Conservation (phyloP, 495 filamentous ascomycete genomes). For the Cercophora sp. region DNA sequence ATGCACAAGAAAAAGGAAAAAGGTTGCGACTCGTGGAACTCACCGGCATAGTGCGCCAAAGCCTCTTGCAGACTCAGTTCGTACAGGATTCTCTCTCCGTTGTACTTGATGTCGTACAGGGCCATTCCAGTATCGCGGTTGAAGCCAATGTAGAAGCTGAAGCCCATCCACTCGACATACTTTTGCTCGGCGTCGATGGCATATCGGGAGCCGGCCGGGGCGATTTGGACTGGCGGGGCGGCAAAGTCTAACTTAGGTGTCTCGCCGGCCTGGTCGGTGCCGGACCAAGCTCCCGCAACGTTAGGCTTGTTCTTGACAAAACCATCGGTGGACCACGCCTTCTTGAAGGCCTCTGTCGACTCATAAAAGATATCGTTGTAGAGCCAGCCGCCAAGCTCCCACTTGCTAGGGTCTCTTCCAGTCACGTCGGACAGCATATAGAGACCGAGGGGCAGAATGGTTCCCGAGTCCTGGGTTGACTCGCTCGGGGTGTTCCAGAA, state of each 20-base stretch:
- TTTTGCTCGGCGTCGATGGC: constrained; percentile 40
- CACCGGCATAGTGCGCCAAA: constrained; percentile 50
- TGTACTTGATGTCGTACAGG: constrained; percentile 49
- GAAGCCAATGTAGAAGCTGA: constrained; percentile 48
- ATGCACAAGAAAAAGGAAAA: too few relatives aligned
- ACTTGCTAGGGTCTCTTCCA: constrained; percentile 41
- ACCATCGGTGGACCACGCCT: constrained; percentile 35
- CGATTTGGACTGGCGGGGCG: constrained; percentile 35
- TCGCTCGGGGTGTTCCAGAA: constrained; percentile 35
- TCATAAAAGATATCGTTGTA: constrained; percentile 50
- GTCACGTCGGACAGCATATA: constrained; percentile 43
- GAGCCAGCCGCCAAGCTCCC: constrained; percentile 45
- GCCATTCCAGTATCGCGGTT: constrained; percentile 40
- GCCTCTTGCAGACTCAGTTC: constrained; percentile 55
- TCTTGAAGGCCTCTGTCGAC: constrained; percentile 40
- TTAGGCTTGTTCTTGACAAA: constrained; percentile 42
- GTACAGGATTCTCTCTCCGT: constrained; percentile 52
- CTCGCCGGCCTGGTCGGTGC: constrained; percentile 32
- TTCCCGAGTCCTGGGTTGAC: constrained; percentile 33
- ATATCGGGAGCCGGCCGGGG: constrained; percentile 37
- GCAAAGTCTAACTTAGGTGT: constrained; percentile 32
- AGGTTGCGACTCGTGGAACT: too few relatives aligned
- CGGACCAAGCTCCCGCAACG: constrained; percentile 44
- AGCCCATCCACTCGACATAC: constrained; percentile 53
- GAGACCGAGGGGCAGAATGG: constrained; percentile 41